Evolutionary conservation across 345 rosid species (phyloP), one percentile per base, ranked within the genome.

Genomic region (Eucalyptus pauciflora): DNA sequence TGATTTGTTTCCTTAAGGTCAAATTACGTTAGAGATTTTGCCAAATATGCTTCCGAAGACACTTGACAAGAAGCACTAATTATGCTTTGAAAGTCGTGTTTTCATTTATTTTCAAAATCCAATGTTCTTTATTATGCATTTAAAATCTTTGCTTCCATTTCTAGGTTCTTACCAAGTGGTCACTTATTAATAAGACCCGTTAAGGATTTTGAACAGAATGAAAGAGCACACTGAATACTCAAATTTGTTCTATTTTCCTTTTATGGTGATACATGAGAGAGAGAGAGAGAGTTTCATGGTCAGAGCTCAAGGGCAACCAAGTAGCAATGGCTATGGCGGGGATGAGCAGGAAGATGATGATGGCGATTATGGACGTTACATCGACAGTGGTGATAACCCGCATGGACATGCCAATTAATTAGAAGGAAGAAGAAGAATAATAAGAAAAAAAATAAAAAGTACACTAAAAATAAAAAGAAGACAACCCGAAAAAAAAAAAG

Each of bases 401-500:
- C 37, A 14, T 52, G 0, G 58, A 10, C 10, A n/a, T 16, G 22
- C 22, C 41, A 64, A n/a, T 16, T 64, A 7, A 15, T 14, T n/a
- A 67, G 11, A 31, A 31, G 22, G 18, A 31, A n/a, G 3, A 31
- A 15, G 41, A 31, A 31, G 79, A 31, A 52, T 7, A 52, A 52
- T 7, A 52, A 52, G 10, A 3, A 52, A 45, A 17, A 17, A 9
- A n/a, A n/a, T n/a, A n/a, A n/a, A 0, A 1, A 2, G 18, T 3
- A 33, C 3, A 64, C 37, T 0, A 58, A 25, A 58, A 25, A 25
- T 2, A 5, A 5, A 58, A 25, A 58, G 13, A 24, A 58, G 13
- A 25, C 13, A 24, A 25, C 24, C 5, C 0, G 0, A 9, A 5
- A 10, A 4, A 29, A 13, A n/a, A n/a, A n/a, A n/a, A n/a, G 0